Conservation (phyloP, 2,329 filamentous ascomycete genomes). For the Tolypocladium pustulatum region DNA sequence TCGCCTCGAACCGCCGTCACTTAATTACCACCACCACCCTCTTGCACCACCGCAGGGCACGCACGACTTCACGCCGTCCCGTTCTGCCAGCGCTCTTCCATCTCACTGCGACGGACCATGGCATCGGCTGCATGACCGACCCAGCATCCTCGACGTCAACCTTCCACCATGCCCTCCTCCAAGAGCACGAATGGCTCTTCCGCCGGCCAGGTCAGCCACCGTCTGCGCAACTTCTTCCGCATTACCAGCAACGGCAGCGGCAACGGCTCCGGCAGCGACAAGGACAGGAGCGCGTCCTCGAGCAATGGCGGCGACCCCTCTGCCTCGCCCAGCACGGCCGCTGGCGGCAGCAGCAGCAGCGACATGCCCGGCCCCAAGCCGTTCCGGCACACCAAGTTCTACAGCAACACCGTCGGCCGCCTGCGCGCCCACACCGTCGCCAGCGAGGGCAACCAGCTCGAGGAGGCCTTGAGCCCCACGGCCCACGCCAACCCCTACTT, state of each 20-base stretch:
- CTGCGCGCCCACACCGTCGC: slow-evolving; percentile 84
- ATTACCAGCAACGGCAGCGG: slow-evolving; percentile 43
- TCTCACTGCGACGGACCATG: slow-evolving; percentile 21
- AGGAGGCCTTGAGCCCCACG: slow-evolving; percentile 82
- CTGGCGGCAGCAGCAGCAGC: slow-evolving; percentile 4
- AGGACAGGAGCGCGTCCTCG: slow-evolving; percentile 56
- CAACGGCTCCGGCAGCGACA: slow-evolving; percentile 25
- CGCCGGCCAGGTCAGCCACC: slow-evolving; percentile 54
- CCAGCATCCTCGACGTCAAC: not conserved
- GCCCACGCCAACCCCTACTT: slow-evolving; percentile 97
- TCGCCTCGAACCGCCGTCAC: not conserved
- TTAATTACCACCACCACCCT: not conserved
- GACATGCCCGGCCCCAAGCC: slow-evolving; percentile 35
- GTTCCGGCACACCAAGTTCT: slow-evolving; percentile 79
- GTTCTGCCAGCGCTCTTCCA: not conserved
- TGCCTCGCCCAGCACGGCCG: not conserved
- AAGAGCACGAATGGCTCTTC: slow-evolving; percentile 38
- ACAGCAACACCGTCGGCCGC: slow-evolving; percentile 74
- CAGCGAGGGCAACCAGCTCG: slow-evolving; percentile 83
- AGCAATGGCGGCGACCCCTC: slow-evolving; percentile 2
- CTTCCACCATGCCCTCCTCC: slow-evolving; percentile 36
- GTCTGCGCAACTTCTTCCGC: slow-evolving; percentile 61
- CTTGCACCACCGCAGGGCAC: not conserved
- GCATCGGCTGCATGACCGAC: slow-evolving; percentile 24
- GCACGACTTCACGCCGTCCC: not conserved